Conservation (phyloP, 257 asterid species). For the Fraxinus cuspidata region DNA sequence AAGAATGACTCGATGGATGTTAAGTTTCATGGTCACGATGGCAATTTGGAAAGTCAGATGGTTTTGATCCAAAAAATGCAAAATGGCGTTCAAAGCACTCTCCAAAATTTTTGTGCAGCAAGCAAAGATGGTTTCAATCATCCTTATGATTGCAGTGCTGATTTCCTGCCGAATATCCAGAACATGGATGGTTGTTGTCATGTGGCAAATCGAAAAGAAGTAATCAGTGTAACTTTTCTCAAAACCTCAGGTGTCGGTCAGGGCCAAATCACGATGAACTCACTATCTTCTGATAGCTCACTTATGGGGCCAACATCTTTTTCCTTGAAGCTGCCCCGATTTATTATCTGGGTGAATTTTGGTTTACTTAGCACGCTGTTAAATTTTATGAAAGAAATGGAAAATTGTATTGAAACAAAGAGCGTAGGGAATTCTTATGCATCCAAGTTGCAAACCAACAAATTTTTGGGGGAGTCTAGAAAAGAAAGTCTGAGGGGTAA, state of each 20-base stretch:
- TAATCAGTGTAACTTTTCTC: slow-evolving; percentile 63
- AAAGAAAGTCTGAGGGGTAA: slow-evolving; percentile 50
- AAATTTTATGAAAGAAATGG: slow-evolving; percentile 55
- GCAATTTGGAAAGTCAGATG: slow-evolving; percentile 34
- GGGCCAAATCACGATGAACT: slow-evolving; percentile 54
- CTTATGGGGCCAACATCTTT: slow-evolving; percentile 59
- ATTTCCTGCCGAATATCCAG: slow-evolving; percentile 37
- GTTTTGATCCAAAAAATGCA: slow-evolving; percentile 55
- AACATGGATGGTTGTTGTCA: slow-evolving; percentile 41
- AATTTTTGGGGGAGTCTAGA: slow-evolving; percentile 34
- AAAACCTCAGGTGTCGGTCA: slow-evolving; percentile 61
- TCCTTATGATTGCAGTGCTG: slow-evolving; percentile 32
- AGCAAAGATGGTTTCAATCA: slow-evolving; percentile 36
- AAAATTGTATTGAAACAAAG: slow-evolving; percentile 39
- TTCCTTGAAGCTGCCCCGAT: slow-evolving; percentile 70
- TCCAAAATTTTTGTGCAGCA: slow-evolving; percentile 43
- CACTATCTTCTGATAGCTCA: slow-evolving; percentile 53
- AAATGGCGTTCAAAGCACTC: slow-evolving; percentile 71
- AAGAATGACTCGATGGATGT: slow-evolving; percentile 34
- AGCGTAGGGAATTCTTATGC: slow-evolving; percentile 26
- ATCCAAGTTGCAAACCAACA: slow-evolving; percentile 30
- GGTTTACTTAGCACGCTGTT: slow-evolving; percentile 43
- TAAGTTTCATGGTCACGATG: slow-evolving; percentile 30
- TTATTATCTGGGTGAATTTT: slow-evolving; percentile 74
- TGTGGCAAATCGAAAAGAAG: slow-evolving; percentile 38